Evolutionary conservation across 2,329 filamentous ascomycete genomes (phyloP).

Genomic region (Clonostachys rosea): DNA sequence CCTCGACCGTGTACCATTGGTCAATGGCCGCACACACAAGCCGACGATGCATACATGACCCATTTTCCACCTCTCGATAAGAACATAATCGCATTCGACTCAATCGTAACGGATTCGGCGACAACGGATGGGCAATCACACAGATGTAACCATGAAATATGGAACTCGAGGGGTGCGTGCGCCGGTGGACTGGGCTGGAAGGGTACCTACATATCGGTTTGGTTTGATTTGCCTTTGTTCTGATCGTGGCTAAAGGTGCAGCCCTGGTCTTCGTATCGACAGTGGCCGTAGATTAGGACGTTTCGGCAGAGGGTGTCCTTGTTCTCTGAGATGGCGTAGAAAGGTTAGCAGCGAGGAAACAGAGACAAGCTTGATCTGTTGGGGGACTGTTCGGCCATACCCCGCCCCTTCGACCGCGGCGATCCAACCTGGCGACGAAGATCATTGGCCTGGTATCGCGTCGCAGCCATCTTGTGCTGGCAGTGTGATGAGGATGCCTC

Average conservation of each 20-base stretch:
- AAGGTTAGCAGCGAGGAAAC: slow-evolving; percentile 1
- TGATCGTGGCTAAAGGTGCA: slow-evolving; percentile 88
- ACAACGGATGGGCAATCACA: no score
- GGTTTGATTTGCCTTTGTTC: slow-evolving; percentile 44
- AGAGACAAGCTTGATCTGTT: background rate
- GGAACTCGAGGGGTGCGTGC: no score
- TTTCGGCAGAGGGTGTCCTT: slow-evolving; percentile 92
- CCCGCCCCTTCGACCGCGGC: slow-evolving; percentile 51
- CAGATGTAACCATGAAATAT: no score
- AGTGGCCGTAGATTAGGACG: slow-evolving; percentile 89
- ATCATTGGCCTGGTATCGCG: slow-evolving; percentile 39
- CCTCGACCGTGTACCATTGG: no score
- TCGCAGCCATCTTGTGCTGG: slow-evolving; percentile 31
- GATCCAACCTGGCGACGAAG: slow-evolving; percentile 49
- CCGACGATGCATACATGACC: no score
- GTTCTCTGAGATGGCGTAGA: slow-evolving; percentile 49
- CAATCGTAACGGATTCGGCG: no score
- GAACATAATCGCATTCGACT: no score
- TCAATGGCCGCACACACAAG: no score
- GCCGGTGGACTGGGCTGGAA: background rate
- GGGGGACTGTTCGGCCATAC: slow-evolving; percentile 24
- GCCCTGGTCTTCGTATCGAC: slow-evolving; percentile 85
- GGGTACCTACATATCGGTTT: slow-evolving; percentile 41
- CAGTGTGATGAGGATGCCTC: slow-evolving; percentile 16
- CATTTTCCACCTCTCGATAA: no score